Conservation (phyloP, 495 filamentous ascomycete genomes). For the Aspergillus sclerotioniger region DNA sequence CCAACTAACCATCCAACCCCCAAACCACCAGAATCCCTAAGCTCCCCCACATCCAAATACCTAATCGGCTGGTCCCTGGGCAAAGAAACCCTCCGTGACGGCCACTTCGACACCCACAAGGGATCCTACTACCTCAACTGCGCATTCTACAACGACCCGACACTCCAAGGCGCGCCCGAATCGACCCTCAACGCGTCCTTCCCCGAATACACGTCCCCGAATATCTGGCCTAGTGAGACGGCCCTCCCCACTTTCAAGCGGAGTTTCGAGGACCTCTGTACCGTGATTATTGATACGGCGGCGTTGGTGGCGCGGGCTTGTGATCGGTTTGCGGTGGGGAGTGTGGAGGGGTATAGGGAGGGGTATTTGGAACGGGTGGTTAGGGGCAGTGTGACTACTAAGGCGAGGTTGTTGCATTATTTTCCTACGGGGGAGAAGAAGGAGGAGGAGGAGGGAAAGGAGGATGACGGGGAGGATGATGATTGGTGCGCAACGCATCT, state of each 20-base stretch:
- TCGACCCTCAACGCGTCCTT: conserved; percentile 59
- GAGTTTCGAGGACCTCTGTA: conserved; percentile 73
- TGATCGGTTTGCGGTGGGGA: conserved; percentile 76
- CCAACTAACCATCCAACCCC: background rate
- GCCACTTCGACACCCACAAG: conserved; percentile 88
- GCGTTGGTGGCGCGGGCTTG: conserved; percentile 83
- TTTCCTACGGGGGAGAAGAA: conserved; percentile 50
- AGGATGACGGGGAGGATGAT: conserved; percentile 59
- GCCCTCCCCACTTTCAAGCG: conserved; percentile 70
- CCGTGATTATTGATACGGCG: conserved; percentile 82
- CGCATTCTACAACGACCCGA: conserved; percentile 77
- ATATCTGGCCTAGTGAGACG: conserved; percentile 76
- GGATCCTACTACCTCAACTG: conserved; percentile 97
- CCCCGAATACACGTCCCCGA: conserved; percentile 65
- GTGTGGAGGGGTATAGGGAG: conserved; percentile 69
- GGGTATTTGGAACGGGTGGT: conserved; percentile 88
- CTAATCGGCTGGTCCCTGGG: conserved; percentile 76
- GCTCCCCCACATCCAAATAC: conserved; percentile 52
- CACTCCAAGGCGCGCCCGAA: conserved; percentile 57
- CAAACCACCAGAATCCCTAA: conserved; percentile 42
- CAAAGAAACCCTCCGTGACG: conserved; percentile 89
- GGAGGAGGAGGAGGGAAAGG: conserved; percentile 13
- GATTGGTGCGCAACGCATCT: conserved; percentile 97
- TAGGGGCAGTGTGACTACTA: conserved; percentile 78
- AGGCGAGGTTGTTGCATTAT: conserved; percentile 92